A percentile compares a stretch with the other conserved stretches of the same genome.
Conservation (phyloP, 2,329 filamentous ascomycete species). For the Coleophoma crateriformis region DNA sequence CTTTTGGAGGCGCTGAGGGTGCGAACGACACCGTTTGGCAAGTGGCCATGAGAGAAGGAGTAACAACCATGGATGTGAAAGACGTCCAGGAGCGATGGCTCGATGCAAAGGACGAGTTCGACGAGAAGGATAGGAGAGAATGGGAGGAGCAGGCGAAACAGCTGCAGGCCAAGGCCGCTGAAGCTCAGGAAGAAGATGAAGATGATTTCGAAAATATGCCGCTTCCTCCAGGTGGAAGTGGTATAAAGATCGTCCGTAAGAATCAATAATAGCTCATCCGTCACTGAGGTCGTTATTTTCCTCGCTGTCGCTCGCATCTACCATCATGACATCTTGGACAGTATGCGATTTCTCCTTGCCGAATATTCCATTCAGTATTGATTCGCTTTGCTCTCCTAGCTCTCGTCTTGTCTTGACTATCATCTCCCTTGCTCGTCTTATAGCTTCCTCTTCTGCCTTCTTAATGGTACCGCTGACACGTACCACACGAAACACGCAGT, state of each 20-base stretch:
- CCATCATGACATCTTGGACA: slow-evolving; percentile 36
- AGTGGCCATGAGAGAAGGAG: slow-evolving; percentile 78
- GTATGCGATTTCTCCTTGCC: slow-evolving; percentile 19
- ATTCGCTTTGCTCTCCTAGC: slow-evolving; percentile 32
- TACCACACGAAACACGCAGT: slow-evolving; percentile 79
- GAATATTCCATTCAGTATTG: slow-evolving; percentile 34
- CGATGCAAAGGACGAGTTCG: slow-evolving; percentile 82
- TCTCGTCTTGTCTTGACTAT: slow-evolving; percentile 60
- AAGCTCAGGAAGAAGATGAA: slow-evolving; percentile 15
- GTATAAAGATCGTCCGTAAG: slow-evolving; percentile 66
- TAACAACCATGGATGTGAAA: slow-evolving; percentile 69
- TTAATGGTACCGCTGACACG: slow-evolving; percentile 89
- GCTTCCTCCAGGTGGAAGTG: slow-evolving; percentile 47
- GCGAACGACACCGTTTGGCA: slow-evolving; percentile 98
- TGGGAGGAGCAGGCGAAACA: slow-evolving; percentile 69
- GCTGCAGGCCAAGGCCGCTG: slow-evolving; percentile 31
- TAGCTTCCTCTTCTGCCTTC: slow-evolving; percentile 86
- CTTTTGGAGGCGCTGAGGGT: slow-evolving; percentile 84
- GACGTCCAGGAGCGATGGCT: slow-evolving; percentile 97
- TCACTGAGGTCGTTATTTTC: slow-evolving; percentile 39
- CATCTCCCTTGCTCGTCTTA: slow-evolving; percentile 67
- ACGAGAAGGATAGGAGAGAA: slow-evolving; percentile 69
- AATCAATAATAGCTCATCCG: slow-evolving; percentile 40
- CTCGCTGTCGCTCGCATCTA: slow-evolving; percentile 39
- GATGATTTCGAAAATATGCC: slow-evolving; percentile 45